Percentiles rank a stretch among this genome's conserved stretches.
phyloP scores from a whole-genome alignment of 2,329 filamentous ascomycete species.

The Penicillium nordicum region DNA sequence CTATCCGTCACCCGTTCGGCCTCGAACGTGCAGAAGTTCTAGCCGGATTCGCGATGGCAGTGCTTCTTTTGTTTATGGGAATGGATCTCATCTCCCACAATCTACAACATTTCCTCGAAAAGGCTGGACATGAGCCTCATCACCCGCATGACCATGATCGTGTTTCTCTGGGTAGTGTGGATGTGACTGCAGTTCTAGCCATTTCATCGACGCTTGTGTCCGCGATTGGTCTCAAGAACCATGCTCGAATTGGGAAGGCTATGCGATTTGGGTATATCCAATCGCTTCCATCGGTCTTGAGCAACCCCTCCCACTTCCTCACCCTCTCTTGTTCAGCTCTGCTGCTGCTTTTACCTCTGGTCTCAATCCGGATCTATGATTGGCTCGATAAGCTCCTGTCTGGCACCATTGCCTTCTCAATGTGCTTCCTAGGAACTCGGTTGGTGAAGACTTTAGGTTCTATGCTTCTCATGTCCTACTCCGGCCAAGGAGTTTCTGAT shows the following conservation, averaged over 20 bases:
- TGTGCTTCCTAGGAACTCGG: conserved; percentile 82
- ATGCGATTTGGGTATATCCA: conserved; percentile 84
- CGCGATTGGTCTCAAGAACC: conserved; percentile 82
- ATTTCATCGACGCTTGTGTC: conserved; percentile 80
- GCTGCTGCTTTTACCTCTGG: conserved; percentile 74
- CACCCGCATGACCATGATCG: conserved; percentile 64
- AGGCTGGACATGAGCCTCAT: conserved; percentile 69
- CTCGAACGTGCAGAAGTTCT: conserved; percentile 90
- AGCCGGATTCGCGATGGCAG: conserved; percentile 91
- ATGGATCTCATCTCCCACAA: conserved; percentile 94
- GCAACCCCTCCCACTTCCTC: conserved; percentile 91
- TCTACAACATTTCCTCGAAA: conserved; percentile 86
- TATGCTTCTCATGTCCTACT: conserved; percentile 94
- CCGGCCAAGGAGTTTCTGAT: conserved; percentile 58
- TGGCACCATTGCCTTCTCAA: conserved; percentile 74
- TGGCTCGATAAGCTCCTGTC: conserved; percentile 83
- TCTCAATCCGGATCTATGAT: conserved; percentile 75
- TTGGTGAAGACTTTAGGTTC: conserved; percentile 81
- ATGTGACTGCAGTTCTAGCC: conserved; percentile 75
- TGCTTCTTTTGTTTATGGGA: conserved; percentile 95
- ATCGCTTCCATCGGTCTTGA: conserved; percentile 77
- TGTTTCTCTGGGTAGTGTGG: conserved; percentile 71
- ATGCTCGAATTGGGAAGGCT: conserved; percentile 84
- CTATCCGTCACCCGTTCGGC: conserved; percentile 87
- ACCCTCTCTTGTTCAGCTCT: conserved; percentile 82